Conservation (phyloP, 768 basidiomycete species). For the Leccinum barrowsii region DNA sequence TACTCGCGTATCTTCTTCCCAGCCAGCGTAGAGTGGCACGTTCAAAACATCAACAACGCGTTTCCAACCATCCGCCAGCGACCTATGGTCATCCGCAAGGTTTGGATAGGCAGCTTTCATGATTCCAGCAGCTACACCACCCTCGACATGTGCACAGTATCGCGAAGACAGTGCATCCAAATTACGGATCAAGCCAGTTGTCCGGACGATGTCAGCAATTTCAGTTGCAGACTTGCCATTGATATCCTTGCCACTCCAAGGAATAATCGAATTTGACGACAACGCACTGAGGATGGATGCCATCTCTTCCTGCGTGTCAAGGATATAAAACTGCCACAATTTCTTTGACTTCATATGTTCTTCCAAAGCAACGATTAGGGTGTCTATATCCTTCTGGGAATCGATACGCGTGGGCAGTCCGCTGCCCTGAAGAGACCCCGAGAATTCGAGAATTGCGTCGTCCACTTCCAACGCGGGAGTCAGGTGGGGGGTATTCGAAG, state of each 20-base stretch:
- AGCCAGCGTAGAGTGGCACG: conserved; percentile 81
- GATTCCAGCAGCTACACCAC: conserved; percentile 66
- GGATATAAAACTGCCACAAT: conserved; percentile 93
- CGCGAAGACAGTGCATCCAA: conserved; percentile 59
- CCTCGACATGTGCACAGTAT: conserved; percentile 63
- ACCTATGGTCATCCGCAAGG: conserved; percentile 41
- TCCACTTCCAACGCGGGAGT: conserved; percentile 92
- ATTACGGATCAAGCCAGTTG: conserved; percentile 53
- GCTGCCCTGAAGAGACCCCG: conserved; percentile 54
- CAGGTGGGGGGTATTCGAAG: conserved; percentile 87
- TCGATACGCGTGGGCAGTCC: conserved; percentile 71
- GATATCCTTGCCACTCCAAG: conserved; percentile 64
- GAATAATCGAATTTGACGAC: conserved; percentile 34
- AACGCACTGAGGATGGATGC: conserved; percentile 43
- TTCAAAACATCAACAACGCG: conserved; percentile 84
- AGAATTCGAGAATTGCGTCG: conserved; percentile 79
- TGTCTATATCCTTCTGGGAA: conserved; percentile 64
- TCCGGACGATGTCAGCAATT: conserved; percentile 61
- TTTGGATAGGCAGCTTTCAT: conserved; percentile 64
- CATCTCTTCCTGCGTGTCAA: conserved; percentile 66
- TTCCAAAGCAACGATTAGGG: conserved; percentile 61
- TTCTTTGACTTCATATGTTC: conserved; percentile 59
- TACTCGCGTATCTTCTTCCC: conserved; percentile 75
- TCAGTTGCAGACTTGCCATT: conserved; percentile 56
- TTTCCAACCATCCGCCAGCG: conserved; percentile 69